Conservation (phyloP, 208 protist species). For the Acanthamoeba polyphaga region DNA sequence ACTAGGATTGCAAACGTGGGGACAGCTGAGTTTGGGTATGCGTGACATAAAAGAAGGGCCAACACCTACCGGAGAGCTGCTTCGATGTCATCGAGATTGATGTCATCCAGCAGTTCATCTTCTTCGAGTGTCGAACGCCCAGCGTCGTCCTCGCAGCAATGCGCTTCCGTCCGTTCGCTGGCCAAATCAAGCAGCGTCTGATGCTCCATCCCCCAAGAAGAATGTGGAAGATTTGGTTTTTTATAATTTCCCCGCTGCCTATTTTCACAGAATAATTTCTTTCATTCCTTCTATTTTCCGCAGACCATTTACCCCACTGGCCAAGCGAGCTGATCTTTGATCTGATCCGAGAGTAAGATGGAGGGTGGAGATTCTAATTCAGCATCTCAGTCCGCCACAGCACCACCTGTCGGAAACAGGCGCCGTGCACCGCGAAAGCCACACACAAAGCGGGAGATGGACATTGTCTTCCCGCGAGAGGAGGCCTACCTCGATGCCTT, state of each 20-base stretch:
- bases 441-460: constrained; percentile 16
- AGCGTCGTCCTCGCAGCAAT: neutral
- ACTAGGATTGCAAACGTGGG: neutral
- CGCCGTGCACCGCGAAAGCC: neutral
- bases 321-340: neutral
- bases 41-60: neutral
- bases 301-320: neutral
- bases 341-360: neutral
- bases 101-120: constrained; percentile 5
- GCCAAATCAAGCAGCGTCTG: constrained; percentile 4
- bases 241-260: neutral
- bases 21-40: neutral
- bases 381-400: neutral
- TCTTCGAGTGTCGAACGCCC: neutral
- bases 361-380: neutral
- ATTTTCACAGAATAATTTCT: neutral
- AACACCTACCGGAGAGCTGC: constrained; percentile 16
- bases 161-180: neutral
- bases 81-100: constrained; percentile 23
- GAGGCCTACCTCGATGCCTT: constrained; percentile 35
- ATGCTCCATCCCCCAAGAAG: neutral
- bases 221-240: neutral
- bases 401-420: neutral
- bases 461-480: constrained; percentile 52
- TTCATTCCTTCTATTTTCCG: neutral